These are phyloP conservation scores for Tetrapisispora arboricola DNA, from an alignment of 805 yeast genomes.

Conservation along the genomic window DNA sequence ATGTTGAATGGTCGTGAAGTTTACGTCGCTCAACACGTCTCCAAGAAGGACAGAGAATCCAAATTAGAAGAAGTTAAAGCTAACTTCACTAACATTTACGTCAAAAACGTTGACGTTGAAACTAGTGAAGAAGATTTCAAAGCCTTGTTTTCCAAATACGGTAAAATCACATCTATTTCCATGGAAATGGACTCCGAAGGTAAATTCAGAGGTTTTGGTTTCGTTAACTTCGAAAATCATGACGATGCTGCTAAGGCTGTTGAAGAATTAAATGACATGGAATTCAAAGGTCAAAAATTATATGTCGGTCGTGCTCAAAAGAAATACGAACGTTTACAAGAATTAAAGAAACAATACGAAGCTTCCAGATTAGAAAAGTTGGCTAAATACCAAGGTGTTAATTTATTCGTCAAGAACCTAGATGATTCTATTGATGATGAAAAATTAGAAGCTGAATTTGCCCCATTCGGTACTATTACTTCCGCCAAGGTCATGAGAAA, in stretches of 20 bases:
- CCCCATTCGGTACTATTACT: constrained; percentile 88
- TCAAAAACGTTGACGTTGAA: constrained; percentile 75
- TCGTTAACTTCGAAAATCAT: constrained; percentile 83
- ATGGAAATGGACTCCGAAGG: constrained; percentile 76
- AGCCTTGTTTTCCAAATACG: constrained; percentile 61
- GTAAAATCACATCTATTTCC: constrained; percentile 74
- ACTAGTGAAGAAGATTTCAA: constrained; percentile 61
- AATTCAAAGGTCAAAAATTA: constrained; percentile 72
- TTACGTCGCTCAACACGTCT: constrained; percentile 86
- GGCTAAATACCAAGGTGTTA: constrained; percentile 93
- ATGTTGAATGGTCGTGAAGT: constrained; percentile 92
- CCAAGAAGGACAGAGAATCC: constrained; percentile 89
- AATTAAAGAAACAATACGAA: constrained; percentile 91
- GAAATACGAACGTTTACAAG: constrained; percentile 95
- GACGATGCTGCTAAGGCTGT: constrained; percentile 85
- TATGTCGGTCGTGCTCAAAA: constrained; percentile 99
- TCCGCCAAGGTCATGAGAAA: constrained; percentile 95
- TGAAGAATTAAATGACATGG: constrained; percentile 81
- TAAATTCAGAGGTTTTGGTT: constrained; percentile 91
- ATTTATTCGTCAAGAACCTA: constrained; percentile 92
- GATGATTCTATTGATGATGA: constrained; percentile 91
- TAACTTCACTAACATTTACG: constrained; percentile 91
- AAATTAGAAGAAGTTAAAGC: constrained; percentile 84
- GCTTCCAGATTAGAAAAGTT: constrained; percentile 82
- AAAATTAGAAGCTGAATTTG: constrained; percentile 81